Base-by-base conservation (phyloP, 1,139 yeast genomes). In the Kurtzmaniella quercitrusa region DNA sequence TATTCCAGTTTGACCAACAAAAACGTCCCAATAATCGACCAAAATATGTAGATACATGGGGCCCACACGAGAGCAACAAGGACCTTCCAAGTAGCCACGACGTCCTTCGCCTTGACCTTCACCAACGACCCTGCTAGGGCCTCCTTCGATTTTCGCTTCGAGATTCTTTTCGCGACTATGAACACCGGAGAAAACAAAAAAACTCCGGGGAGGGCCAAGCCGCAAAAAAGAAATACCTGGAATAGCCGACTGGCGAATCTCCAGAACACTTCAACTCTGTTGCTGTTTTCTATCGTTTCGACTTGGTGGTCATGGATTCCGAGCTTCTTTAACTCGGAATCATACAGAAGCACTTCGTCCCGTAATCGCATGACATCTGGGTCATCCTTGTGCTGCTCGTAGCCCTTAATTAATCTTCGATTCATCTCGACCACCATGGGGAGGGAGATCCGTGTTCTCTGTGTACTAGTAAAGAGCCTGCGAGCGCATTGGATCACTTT, bases 401-500 rank as follows among this genome's bases (percentile, higher is more conserved):
- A 73, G 0, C 76, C 76, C 47, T 60, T 60, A 12, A 70, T 63
- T 34, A 73, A 58, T 42, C 76, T 53, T 41, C 77, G 50, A 52
- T 70, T 72, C 75, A 71, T 68, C 49, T 73, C 77, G 27, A 71
- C 68, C 37, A 72, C 75, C 58, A 72, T 54, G 1, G 77, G 73
- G 18, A 70, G 57, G 1, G 77, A 77, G 18, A 70, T 66, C 19
- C 47, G 46, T 10, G 63, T 66, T 41, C 73, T 53, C 47, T 58
- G 61, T 37, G 57, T 63, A 41, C 63, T 62, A 27, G 70, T 70
- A 47, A 68, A 71, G 44, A 73, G 59, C 45, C 78, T 59, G 48
- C 78, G 57, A 2, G 68, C 70, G 2, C 69, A 66, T 38, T 65
- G 69, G n/a, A 65, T 51, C 3, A 63, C 63, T 59, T 61, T 58